phyloP scores from a whole-genome alignment of 2,329 filamentous ascomycete species.

The Leptodontidium sp. region DNA sequence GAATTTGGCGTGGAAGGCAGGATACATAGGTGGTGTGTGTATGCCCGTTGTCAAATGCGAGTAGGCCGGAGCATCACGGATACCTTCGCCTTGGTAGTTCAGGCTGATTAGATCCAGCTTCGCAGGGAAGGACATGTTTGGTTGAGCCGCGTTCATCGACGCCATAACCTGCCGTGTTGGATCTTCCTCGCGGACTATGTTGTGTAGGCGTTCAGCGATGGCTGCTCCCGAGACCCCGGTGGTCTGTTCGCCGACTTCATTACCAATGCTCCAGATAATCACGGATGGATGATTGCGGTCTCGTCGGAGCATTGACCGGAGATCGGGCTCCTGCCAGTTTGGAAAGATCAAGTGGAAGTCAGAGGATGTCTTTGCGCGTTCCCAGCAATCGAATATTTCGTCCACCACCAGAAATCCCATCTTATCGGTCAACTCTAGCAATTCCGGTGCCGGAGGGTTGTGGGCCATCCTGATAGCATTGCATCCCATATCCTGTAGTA shows the following conservation, averaged over 20 bases:
- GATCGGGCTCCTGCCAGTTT: constrained; percentile 62
- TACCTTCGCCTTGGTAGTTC: constrained; percentile 59
- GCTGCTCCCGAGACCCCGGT: constrained; percentile 52
- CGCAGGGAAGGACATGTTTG: constrained; percentile 50
- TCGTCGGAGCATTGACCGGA: constrained; percentile 59
- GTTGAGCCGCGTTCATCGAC: constrained; percentile 56
- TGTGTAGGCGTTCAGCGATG: constrained; percentile 30
- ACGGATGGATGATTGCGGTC: constrained; percentile 64
- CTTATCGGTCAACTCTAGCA: constrained; percentile 58
- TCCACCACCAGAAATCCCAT: constrained; percentile 60
- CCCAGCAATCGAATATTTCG: constrained; percentile 63
- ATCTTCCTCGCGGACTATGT: constrained; percentile 52
- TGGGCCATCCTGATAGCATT: constrained; percentile 61
- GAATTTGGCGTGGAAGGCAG: constrained; percentile 53
- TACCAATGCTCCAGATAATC: constrained; percentile 61
- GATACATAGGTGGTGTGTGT: constrained; percentile 54
- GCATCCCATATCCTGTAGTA: constrained; percentile 58
- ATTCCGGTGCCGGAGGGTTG: constrained; percentile 60
- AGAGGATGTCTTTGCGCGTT: constrained; percentile 53
- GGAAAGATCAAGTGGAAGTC: constrained; percentile 61
- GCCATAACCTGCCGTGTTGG: constrained; percentile 54
- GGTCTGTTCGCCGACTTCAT: constrained; percentile 60
- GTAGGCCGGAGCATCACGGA: too few species aligned
- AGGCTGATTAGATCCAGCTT: constrained; percentile 58
- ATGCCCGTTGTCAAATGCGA: not conserved